These are phyloP conservation scores for Botrytis porri DNA, from an alignment of 2,329 filamentous ascomycete genomes.

Conservation along the genomic window DNA sequence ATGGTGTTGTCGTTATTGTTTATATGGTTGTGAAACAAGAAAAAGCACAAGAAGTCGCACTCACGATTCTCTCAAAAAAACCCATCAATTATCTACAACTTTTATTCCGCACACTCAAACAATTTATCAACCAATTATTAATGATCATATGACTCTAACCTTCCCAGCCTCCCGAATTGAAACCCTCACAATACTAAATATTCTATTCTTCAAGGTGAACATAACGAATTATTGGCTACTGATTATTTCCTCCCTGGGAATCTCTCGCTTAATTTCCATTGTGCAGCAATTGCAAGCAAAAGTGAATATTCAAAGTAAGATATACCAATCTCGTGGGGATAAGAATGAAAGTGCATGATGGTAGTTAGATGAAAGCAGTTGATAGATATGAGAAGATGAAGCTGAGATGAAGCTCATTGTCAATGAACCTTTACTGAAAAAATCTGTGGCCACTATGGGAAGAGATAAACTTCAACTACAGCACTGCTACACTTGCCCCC, in stretches of 20 bases:
- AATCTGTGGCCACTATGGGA: not conserved
- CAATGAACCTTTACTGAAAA: not conserved
- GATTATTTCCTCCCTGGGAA: not conserved
- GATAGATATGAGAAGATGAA: not conserved
- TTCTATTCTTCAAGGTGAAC: not conserved
- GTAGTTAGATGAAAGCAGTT: not conserved
- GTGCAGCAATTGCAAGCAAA: not conserved
- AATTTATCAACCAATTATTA: not conserved
- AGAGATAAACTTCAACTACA: not conserved
- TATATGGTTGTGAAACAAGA: not conserved
- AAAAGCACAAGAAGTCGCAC: not conserved
- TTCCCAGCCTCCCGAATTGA: not conserved
- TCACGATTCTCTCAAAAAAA: not conserved
- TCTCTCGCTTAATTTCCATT: not conserved
- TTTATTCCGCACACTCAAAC: not conserved
- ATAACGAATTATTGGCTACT: too few species aligned
- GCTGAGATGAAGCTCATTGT: too few species aligned
- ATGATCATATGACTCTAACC: fast-evolving
- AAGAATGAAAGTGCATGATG: not conserved
- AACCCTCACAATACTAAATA: not conserved
- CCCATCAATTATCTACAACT: not conserved
- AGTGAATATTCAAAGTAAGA: not conserved
- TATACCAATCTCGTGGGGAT: not conserved
- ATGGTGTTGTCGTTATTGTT: not conserved
- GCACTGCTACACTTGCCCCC: not conserved